phyloP scores from a whole-genome alignment of 768 basidiomycete species.

The Hypsizygus marmoreus region DNA sequence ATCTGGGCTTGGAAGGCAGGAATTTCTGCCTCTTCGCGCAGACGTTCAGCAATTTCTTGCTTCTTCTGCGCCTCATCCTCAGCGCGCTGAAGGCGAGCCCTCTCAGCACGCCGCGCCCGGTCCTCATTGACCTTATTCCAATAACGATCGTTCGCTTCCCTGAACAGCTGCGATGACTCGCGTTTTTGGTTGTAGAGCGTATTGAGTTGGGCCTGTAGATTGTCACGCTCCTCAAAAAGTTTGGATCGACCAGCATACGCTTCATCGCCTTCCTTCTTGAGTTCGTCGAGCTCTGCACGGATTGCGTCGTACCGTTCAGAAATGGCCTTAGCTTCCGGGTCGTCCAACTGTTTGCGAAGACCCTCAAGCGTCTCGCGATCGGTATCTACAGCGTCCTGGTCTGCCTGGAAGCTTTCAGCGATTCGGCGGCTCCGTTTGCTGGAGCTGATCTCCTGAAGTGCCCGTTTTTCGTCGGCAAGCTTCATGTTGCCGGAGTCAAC shows the following conservation, averaged over 20 bases:
- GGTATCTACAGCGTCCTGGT: slow-evolving; percentile 80
- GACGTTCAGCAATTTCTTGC: slow-evolving; percentile 72
- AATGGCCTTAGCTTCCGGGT: slow-evolving; percentile 83
- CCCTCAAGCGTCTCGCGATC: slow-evolving; percentile 77
- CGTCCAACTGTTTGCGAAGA: slow-evolving; percentile 81
- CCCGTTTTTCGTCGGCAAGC: slow-evolving; percentile 93
- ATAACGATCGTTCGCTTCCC: slow-evolving; percentile 83
- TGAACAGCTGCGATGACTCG: slow-evolving; percentile 66
- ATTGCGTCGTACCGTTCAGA: slow-evolving; percentile 82
- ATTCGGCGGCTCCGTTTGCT: slow-evolving; percentile 69
- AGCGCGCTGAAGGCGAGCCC: slow-evolving; percentile 69
- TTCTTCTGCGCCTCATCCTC: slow-evolving; percentile 80
- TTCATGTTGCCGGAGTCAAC: slow-evolving; percentile 92
- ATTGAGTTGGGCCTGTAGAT: slow-evolving; percentile 68
- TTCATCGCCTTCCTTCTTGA: slow-evolving; percentile 88
- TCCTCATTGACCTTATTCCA: slow-evolving; percentile 89
- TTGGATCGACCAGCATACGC: slow-evolving; percentile 77
- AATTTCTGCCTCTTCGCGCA: slow-evolving; percentile 86
- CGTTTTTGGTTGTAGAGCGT: slow-evolving; percentile 76
- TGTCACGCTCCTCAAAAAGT: slow-evolving; percentile 86
- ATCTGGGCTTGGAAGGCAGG: slow-evolving; percentile 94
- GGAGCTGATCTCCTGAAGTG: slow-evolving; percentile 84
- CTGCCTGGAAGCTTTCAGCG: slow-evolving; percentile 80
- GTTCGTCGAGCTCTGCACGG: slow-evolving; percentile 79
- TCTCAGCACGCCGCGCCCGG: slow-evolving; percentile 79